Conservation (phyloP, 139 green algal genomes). For the Auxenochlorella pyrenoidosa region DNA sequence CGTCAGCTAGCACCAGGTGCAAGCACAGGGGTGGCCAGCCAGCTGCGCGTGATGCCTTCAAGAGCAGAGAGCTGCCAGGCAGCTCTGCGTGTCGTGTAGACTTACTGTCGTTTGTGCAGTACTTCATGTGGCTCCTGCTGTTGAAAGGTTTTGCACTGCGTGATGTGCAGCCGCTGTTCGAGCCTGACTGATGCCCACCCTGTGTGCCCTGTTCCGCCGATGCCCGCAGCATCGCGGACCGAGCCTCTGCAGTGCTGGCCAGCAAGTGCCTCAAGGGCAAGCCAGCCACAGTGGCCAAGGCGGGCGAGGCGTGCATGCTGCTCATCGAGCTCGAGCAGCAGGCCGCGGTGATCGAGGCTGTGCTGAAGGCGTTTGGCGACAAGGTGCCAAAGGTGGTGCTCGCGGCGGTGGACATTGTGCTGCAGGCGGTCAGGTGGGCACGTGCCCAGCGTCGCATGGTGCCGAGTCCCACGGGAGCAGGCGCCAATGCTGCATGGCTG, state of each 20-base stretch:
- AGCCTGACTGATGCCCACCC: too few relatives aligned
- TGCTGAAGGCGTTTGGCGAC: slow-evolving; percentile 77
- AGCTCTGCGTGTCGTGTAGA: too few relatives aligned
- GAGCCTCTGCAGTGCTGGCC: slow-evolving; percentile 67
- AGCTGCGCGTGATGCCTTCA: too few relatives aligned
- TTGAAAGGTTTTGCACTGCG: too few relatives aligned
- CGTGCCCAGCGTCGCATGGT: not conserved
- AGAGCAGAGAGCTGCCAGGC: too few relatives aligned
- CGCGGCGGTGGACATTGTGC: slow-evolving; percentile 76
- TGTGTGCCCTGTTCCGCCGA: too few relatives aligned
- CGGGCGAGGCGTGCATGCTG: slow-evolving; percentile 71
- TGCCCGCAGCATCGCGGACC: slow-evolving; percentile 66
- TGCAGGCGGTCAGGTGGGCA: slow-evolving; percentile 61
- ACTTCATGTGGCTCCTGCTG: too few relatives aligned
- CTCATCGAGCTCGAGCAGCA: slow-evolving; percentile 89
- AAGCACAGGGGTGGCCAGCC: too few relatives aligned
- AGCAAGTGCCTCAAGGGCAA: slow-evolving; percentile 85
- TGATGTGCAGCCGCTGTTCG: too few relatives aligned
- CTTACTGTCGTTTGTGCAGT: too few relatives aligned
- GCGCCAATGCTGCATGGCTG: not conserved
- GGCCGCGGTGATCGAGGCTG: slow-evolving; percentile 51
- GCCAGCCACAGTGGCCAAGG: slow-evolving; percentile 79
- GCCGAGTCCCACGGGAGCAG: not conserved
- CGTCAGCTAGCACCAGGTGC: not conserved
- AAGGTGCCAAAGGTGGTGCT: slow-evolving; percentile 94